Evolutionary conservation across 768 basidiomycete genomes (phyloP), one percentile per base, ranked within the genome.

Genomic region (Leccinum olivaceopallidum): DNA sequence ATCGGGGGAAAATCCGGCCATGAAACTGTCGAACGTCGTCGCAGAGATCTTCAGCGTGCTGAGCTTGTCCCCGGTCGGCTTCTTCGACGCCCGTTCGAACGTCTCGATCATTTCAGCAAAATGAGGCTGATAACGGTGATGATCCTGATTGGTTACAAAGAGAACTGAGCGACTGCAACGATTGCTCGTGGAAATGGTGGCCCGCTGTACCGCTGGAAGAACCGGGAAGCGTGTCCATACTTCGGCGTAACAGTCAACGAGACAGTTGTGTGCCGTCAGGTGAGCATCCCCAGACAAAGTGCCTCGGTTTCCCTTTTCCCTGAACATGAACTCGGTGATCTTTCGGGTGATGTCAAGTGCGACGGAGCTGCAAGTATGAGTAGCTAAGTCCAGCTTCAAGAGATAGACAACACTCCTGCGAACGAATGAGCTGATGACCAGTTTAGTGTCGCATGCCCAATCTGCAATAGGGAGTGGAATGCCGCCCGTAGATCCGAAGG

Each of bases 171-270:
- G 77, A 12, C 63, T 65, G 26, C 55, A 65, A 18, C 78, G 73
- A 30, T 69, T 62, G 18, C 53, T 63, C 0, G 75, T 76, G 1
- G 76, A 76, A 54, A 80, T 73, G 1, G 78, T 81, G 8, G 77
- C 71, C 5, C 81, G 76, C 42, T 77, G 75, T 26, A 86, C 74
- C 0, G 83, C 83, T 2, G 84, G 76, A 5, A 83, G 68, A 8
- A 86, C 84, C 0, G 85, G 85, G 60, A 84, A 86, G 16, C 84
- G 79, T 8, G 78, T 83, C 85, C 85, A 86, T 24, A 84, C 79
- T 10, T 85, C 84, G 0, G 77, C 72, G 54, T 83, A 79, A 61
- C 83, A 85, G 60, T 85, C 82, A 48, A 87, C 66, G 30, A 87
- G 60, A 47, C 72, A 79, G 60, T 85, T 86, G 65, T 85, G 79